phyloP scores from a whole-genome alignment of 495 filamentous ascomycete genomes.

The Bombardia bombarda region DNA sequence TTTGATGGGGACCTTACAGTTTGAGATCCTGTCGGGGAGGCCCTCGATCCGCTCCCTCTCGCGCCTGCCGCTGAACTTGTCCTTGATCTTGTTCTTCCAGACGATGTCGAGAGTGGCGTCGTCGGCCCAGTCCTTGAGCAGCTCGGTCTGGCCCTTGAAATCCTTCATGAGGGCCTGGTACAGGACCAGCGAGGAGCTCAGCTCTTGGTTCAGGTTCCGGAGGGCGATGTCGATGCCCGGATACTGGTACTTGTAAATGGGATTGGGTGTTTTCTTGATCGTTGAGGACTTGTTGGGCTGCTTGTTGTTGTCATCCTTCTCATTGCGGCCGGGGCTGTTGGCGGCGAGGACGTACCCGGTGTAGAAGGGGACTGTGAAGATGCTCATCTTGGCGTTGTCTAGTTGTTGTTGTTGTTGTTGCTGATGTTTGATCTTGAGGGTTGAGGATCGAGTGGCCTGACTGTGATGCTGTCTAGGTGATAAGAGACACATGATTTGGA shows the following conservation, averaged over 20 bases:
- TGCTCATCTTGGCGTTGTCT: not conserved
- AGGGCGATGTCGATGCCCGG: slow-evolving; percentile 12
- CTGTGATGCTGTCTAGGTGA: too few species aligned
- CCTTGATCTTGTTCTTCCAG: slow-evolving; percentile 14
- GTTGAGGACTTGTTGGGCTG: too few species aligned
- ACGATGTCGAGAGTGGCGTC: slow-evolving; percentile 12
- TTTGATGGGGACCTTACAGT: not conserved
- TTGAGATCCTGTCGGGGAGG: not conserved
- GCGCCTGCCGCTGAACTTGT: slow-evolving; percentile 3
- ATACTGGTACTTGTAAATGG: not conserved
- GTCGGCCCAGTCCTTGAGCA: slow-evolving; percentile 11
- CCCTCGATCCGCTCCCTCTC: slow-evolving; percentile 1
- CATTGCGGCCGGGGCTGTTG: not conserved
- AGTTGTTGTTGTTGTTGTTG: not conserved
- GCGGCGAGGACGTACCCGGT: not conserved
- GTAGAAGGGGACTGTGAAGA: not conserved
- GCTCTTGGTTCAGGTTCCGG: slow-evolving; percentile 8
- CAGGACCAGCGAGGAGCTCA: slow-evolving; percentile 3
- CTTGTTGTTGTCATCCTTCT: not conserved
- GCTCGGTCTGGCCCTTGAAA: slow-evolving; percentile 8
- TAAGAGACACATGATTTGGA: too few species aligned
- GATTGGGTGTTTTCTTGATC: not conserved
- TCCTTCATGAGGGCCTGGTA: slow-evolving; percentile 5
- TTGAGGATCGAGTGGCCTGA: too few species aligned
- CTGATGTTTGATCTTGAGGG: too few species aligned